These are phyloP conservation scores for Brassica carinata DNA, from an alignment of 345 rosid genomes.

Conservation along the genomic window DNA sequence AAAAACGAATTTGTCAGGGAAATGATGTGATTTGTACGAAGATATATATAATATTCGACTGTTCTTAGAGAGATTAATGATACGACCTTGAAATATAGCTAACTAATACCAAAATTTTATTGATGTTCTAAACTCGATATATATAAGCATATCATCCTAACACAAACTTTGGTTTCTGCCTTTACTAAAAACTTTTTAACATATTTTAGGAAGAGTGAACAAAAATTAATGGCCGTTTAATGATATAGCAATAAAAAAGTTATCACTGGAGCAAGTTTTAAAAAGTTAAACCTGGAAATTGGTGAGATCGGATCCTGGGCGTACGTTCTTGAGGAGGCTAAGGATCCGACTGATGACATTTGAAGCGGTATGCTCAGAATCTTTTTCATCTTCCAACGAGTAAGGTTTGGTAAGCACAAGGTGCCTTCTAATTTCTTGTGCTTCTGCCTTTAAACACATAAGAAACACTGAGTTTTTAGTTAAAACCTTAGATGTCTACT, in stretches of 20 bases:
- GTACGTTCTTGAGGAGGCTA: slow-evolving; percentile 51
- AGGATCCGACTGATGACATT: slow-evolving; percentile 47
- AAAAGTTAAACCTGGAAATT: slow-evolving; percentile 50
- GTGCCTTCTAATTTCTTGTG: slow-evolving; percentile 15
- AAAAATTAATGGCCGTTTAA: neutral
- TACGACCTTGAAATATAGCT: neutral
- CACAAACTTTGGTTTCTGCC: neutral
- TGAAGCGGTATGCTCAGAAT: slow-evolving; percentile 45
- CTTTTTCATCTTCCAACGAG: slow-evolving; percentile 49
- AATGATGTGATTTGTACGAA: neutral
- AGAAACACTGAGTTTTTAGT: neutral
- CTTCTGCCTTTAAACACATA: slow-evolving; percentile 21
- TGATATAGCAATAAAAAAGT: neutral
- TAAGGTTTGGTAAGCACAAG: slow-evolving; percentile 53
- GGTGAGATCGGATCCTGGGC: slow-evolving; percentile 67
- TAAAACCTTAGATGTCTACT: neutral
- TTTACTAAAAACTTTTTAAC: neutral
- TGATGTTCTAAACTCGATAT: neutral
- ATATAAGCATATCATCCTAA: neutral
- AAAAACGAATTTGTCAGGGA: neutral
- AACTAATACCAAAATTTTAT: neutral
- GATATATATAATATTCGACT: neutral
- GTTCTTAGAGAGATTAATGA: neutral
- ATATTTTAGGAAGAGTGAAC: neutral
- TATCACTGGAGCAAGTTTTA: neutral